Conservation (phyloP, 768 basidiomycete species). For the Mycena olivaceomarginata region DNA sequence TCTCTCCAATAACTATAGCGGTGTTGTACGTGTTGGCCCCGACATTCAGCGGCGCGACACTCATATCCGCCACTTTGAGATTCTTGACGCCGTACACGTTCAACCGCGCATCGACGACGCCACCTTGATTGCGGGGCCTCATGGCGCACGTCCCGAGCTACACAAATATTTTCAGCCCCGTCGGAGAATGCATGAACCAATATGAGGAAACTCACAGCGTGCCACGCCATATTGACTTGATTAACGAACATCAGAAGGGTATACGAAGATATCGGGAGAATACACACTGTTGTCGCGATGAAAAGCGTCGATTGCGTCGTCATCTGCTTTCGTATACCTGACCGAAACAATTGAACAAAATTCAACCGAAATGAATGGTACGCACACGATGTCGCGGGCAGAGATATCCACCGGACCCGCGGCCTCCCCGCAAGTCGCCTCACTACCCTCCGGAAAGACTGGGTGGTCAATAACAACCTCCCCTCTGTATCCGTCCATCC, state of each 20-base stretch:
- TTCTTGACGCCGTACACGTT: conserved; percentile 66
- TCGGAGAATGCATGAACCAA: neutral
- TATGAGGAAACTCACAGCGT: conserved; percentile 8
- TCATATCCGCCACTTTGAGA: conserved; percentile 63
- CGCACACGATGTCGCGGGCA: conserved; percentile 41
- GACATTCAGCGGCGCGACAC: conserved; percentile 55
- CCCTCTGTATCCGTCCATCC: conserved; percentile 55
- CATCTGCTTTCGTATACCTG: conserved; percentile 43
- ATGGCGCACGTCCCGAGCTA: conserved; percentile 71
- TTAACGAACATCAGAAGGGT: neutral
- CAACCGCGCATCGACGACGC: conserved; percentile 67
- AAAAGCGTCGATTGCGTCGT: conserved; percentile 43
- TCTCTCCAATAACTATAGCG: conserved; percentile 69
- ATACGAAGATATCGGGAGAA: neutral
- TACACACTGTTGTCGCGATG: conserved; percentile 24
- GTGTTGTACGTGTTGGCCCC: conserved; percentile 60
- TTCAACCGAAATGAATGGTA: neutral
- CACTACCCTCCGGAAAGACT: conserved; percentile 8
- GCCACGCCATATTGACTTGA: conserved; percentile 24
- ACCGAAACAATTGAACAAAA: neutral
- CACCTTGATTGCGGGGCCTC: conserved; percentile 64
- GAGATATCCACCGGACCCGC: conserved; percentile 36
- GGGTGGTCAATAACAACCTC: conserved; percentile 28
- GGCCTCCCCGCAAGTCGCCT: conserved; percentile 4
- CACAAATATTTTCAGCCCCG: neutral